Conservation (phyloP, 2,329 filamentous ascomycete species). For the Penicillium sp. region DNA sequence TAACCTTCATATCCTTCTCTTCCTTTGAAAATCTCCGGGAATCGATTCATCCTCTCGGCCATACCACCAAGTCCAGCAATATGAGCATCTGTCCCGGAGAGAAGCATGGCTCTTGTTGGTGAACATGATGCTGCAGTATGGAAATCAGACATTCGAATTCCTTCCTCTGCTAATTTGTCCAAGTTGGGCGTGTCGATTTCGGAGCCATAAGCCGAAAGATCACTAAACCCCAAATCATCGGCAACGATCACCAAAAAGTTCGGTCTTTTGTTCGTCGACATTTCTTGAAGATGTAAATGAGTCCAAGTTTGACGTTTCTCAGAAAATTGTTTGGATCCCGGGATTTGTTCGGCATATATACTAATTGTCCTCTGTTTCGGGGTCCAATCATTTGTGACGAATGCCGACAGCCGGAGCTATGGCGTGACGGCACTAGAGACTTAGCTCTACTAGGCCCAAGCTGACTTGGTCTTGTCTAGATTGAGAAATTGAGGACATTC, state of each 20-base stretch:
- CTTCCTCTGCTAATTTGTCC: conserved; percentile 12
- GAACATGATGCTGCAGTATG: conserved; percentile 65
- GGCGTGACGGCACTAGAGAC: neutral
- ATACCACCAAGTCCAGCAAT: conserved; percentile 31
- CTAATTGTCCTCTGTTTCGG: neutral
- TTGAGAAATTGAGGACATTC: neutral
- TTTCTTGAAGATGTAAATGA: neutral
- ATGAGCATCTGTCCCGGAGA: conserved; percentile 38
- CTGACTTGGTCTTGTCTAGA: neutral
- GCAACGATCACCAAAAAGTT: conserved; percentile 10
- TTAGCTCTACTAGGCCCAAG: neutral
- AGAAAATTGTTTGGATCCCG: neutral
- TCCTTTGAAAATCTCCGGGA: conserved; percentile 44
- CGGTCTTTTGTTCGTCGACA: neutral
- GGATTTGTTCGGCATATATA: neutral
- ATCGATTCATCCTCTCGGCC: neutral
- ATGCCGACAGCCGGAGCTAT: neutral
- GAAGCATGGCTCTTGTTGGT: conserved; percentile 40
- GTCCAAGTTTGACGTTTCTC: neutral
- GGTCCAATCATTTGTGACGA: neutral
- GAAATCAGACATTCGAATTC: conserved; percentile 52
- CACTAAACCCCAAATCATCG: conserved; percentile 37
- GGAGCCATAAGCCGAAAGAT: conserved; percentile 31
- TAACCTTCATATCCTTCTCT: conserved; percentile 67
- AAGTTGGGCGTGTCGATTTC: conserved; percentile 38